phyloP scores from a whole-genome alignment of 169 alveolate genomes.

The Babesia gibsoni region DNA sequence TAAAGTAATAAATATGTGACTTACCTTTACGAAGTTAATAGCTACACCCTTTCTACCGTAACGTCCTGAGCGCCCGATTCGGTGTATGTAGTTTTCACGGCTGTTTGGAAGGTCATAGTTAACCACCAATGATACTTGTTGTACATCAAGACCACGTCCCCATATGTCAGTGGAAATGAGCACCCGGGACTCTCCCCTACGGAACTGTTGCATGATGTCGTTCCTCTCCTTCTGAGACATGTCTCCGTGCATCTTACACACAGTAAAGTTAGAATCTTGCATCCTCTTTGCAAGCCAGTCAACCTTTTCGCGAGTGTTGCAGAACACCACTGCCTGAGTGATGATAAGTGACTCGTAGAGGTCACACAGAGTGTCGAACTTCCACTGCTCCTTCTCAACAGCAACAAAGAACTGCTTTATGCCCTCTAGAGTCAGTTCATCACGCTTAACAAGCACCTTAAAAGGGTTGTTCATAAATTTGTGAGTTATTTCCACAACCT shows the following conservation, averaged over 20 bases:
- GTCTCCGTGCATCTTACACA: conserved; percentile 95
- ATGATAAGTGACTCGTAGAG: conserved; percentile 96
- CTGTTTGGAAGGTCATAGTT: conserved; percentile 97
- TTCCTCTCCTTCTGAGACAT: conserved; percentile 97
- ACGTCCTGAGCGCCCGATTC: conserved; percentile 99
- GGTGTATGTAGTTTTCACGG: conserved; percentile 96
- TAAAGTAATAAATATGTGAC: neutral
- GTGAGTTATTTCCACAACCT: conserved; percentile 93
- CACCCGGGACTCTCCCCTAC: conserved; percentile 95
- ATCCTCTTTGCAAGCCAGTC: conserved; percentile 97
- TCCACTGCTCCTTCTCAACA: conserved; percentile 98
- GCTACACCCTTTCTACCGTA: conserved; percentile 99
- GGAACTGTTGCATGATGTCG: conserved; percentile 94
- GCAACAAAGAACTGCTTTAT: conserved; percentile 96
- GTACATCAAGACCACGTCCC: conserved; percentile 99
- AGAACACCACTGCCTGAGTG: conserved; percentile 98
- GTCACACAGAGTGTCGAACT: conserved; percentile 97
- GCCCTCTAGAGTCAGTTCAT: conserved; percentile 97
- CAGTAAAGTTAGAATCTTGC: conserved; percentile 96
- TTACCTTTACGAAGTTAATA: conserved; percentile 93
- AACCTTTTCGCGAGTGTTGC: conserved; percentile 94
- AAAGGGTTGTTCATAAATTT: conserved; percentile 98
- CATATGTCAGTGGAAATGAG: conserved; percentile 97
- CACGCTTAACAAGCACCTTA: conserved; percentile 96
- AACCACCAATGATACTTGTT: conserved; percentile 96